phyloP scores from a whole-genome alignment of 2,329 filamentous ascomycete genomes.

The Xylariaceae sp. region DNA sequence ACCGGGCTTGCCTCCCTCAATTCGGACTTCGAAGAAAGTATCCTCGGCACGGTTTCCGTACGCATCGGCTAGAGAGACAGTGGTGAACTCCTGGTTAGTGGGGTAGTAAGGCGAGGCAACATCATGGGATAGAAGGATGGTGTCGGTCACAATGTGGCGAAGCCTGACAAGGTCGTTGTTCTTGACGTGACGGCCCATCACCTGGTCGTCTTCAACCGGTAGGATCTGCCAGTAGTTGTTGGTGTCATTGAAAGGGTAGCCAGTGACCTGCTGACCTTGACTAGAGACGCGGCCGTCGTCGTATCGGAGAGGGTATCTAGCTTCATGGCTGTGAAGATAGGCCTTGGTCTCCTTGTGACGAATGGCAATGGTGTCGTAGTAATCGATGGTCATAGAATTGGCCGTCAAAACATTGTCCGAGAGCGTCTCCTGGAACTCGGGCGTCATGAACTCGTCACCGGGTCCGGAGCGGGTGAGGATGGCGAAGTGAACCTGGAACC shows the following conservation, averaged over 20 bases:
- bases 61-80: slow-evolving; percentile 66
- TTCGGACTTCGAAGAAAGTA: slow-evolving; percentile 85
- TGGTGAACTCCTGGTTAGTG: slow-evolving; percentile 98
- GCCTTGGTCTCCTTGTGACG: slow-evolving; percentile 97
- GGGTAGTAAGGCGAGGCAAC: slow-evolving; percentile 94
- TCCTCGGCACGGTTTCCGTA: slow-evolving; percentile 73
- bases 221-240: slow-evolving; percentile 98
- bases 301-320: slow-evolving; percentile 87
- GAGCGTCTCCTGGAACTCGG: slow-evolving; percentile 94
- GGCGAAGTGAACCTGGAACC: slow-evolving; percentile 99
- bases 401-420: slow-evolving; percentile 91
- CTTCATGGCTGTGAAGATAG: slow-evolving; percentile 88
- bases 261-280: slow-evolving; percentile 96
- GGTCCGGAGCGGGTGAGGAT: slow-evolving; percentile 84
- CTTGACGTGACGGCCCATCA: slow-evolving; percentile 60
- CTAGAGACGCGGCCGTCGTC: slow-evolving; percentile 96
- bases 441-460: slow-evolving; percentile 98
- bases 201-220: slow-evolving; percentile 57
- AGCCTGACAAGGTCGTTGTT: slow-evolving; percentile 85
- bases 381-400: slow-evolving; percentile 80
- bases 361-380: slow-evolving; percentile 81
- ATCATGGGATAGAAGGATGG: slow-evolving; percentile 85
- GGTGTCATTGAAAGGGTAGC: slow-evolving; percentile 96
- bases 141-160: slow-evolving; percentile 79
- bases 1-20: slow-evolving; percentile 75